Evolutionary conservation across 139 green algal genomes (phyloP).

Genomic region (Pseudopediastrum boryanum): DNA sequence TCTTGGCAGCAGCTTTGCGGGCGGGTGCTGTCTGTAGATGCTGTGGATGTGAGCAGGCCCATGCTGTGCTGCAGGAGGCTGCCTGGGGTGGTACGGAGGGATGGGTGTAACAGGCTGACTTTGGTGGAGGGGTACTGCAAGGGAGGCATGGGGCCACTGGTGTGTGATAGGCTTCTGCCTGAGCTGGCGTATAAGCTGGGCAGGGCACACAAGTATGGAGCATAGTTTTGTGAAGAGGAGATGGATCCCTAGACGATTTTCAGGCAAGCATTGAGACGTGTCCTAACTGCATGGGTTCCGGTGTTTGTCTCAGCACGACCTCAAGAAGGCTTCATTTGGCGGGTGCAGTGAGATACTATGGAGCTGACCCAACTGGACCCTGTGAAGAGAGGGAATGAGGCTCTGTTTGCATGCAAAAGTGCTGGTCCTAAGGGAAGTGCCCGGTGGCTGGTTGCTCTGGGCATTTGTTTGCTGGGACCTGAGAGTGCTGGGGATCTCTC

Average conservation of each 20-base stretch:
- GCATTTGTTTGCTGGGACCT: too few species aligned
- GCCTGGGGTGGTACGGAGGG: conserved; percentile 59
- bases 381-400: too few species aligned
- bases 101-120: conserved; percentile 45
- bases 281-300: too few species aligned
- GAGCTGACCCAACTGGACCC: too few species aligned
- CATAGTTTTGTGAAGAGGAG: conserved; percentile 35
- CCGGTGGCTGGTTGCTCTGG: too few species aligned
- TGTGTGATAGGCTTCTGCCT: conserved; percentile 63
- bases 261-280: too few species aligned
- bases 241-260: neutral
- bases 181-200: conserved; percentile 80
- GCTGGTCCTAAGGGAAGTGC: too few species aligned
- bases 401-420: too few species aligned
- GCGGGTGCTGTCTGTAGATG: conserved; percentile 18
- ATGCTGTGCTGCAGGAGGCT: conserved; percentile 60
- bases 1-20: conserved; percentile 58
- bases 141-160: conserved; percentile 49
- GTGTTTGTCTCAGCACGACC: too few species aligned
- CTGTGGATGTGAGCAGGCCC: conserved; percentile 2
- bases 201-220: conserved; percentile 74
- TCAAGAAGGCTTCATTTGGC: too few species aligned
- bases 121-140: conserved; percentile 33
- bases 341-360: too few species aligned
- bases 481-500: too few species aligned